Conservation (phyloP, 1,139 yeast species). For the Zygoascus sp. region DNA sequence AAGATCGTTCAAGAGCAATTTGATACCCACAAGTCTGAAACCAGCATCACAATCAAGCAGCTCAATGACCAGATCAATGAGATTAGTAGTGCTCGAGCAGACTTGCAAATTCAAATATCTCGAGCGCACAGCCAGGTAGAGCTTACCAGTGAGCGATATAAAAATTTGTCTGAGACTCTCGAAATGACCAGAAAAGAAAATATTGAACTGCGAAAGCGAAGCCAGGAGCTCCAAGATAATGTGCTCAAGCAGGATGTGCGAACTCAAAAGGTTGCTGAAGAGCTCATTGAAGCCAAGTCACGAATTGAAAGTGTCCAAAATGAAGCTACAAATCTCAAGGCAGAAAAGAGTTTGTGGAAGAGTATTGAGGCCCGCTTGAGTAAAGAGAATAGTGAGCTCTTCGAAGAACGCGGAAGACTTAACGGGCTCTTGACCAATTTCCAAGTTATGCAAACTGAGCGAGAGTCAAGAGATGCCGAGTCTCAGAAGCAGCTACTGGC, state of each 20-base stretch:
- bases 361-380: slow-evolving; percentile 50
- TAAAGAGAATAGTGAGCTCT: slow-evolving; percentile 50
- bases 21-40: slow-evolving; percentile 40
- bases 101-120: slow-evolving; percentile 44
- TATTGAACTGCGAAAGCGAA: slow-evolving; percentile 41
- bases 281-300: slow-evolving; percentile 44
- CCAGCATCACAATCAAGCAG: slow-evolving; percentile 39
- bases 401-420: slow-evolving; percentile 57
- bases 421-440: slow-evolving; percentile 57
- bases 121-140: slow-evolving; percentile 45
- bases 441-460: slow-evolving; percentile 58
- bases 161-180: slow-evolving; percentile 35
- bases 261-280: slow-evolving; percentile 55
- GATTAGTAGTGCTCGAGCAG: slow-evolving; percentile 48
- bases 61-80: slow-evolving; percentile 40
- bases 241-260: slow-evolving; percentile 52
- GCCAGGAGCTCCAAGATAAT: slow-evolving; percentile 51
- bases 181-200: slow-evolving; percentile 43
- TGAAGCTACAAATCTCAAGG: slow-evolving; percentile 47
- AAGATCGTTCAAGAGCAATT: slow-evolving; percentile 36
- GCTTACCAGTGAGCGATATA: slow-evolving; percentile 44
- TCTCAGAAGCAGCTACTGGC: slow-evolving; percentile 47
- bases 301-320: slow-evolving; percentile 39
- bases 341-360: slow-evolving; percentile 52
- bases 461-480: slow-evolving; percentile 52